Percentiles rank a stretch among this genome's conserved stretches.
Conservation (phyloP, 176 grass and related monocot genomes). For the Carex littledalei region DNA sequence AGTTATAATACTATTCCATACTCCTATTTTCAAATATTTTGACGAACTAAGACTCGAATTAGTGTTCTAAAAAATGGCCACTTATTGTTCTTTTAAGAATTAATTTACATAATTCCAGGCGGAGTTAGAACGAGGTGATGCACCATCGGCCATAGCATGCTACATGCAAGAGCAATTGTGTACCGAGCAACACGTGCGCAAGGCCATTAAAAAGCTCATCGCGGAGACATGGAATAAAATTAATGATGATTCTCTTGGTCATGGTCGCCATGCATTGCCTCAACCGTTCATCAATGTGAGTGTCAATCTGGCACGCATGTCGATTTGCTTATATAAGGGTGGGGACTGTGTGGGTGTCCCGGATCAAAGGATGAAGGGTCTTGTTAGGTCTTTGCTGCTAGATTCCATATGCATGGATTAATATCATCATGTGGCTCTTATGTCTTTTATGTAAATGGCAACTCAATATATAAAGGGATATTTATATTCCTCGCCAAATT, state of each 20-base stretch:
- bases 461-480: no score
- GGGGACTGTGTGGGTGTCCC: not conserved
- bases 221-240: slow-evolving; percentile 5
- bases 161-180: not conserved
- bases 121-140: slow-evolving; percentile 1
- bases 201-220: not conserved
- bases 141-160: slow-evolving; percentile 10
- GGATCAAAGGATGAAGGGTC: not conserved
- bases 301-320: not conserved
- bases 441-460: no score
- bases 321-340: not conserved
- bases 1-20: not conserved
- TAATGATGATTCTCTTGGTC: not conserved
- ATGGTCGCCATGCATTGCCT: not conserved
- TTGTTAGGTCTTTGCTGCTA: slow-evolving; percentile 1
- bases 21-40: not conserved
- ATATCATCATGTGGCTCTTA: not conserved
- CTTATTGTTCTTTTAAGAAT: not conserved
- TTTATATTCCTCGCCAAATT: no score
- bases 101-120: not conserved
- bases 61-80: not conserved
- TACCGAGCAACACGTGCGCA: not conserved
- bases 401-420: not conserved
- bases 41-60: no score
- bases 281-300: not conserved